These are phyloP conservation scores for Capronia epimyces DNA, from an alignment of 2,329 filamentous ascomycete genomes.

Conservation along the genomic window DNA sequence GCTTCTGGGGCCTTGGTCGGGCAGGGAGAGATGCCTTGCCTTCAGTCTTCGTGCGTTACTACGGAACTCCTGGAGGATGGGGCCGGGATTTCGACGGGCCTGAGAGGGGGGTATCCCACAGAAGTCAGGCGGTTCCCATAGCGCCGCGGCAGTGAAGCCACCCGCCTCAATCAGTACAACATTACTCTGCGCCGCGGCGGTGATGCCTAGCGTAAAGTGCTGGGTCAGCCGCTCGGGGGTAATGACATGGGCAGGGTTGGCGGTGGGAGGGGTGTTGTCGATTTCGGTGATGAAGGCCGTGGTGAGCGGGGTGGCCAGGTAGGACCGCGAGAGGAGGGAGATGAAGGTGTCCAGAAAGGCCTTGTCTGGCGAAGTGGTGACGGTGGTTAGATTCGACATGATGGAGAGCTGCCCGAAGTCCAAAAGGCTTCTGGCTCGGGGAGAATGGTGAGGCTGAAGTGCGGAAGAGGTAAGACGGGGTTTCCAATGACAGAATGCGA, in stretches of 20 bases:
- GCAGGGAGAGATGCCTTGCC: constrained; percentile 27
- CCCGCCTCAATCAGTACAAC: constrained; percentile 21
- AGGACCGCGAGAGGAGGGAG: constrained; percentile 23
- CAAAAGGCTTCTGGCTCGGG: too few species aligned
- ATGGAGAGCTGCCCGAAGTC: too few species aligned
- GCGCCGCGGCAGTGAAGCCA: constrained; percentile 23
- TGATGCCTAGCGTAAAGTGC: constrained; percentile 28
- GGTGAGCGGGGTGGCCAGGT: constrained; percentile 25
- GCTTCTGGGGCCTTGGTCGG: constrained; percentile 25
- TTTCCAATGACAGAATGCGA: too few species aligned
- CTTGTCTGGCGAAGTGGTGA: constrained; percentile 17
- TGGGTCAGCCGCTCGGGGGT: constrained; percentile 23
- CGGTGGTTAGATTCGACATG: constrained; percentile 14
- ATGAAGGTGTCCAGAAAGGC: constrained; percentile 27
- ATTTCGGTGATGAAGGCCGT: constrained; percentile 30
- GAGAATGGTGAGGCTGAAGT: too few species aligned
- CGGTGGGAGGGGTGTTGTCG: constrained; percentile 15
- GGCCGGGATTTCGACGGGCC: constrained; percentile 26
- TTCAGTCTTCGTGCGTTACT: constrained; percentile 22
- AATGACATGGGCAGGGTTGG: constrained; percentile 18
- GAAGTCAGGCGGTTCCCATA: constrained; percentile 29
- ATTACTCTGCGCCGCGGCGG: constrained; percentile 25
- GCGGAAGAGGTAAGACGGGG: too few species aligned
- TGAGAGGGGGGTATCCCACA: constrained; percentile 27
- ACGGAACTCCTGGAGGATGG: constrained; percentile 26